phyloP scores from a whole-genome alignment of 2,329 filamentous ascomycete genomes.

The Colletotrichum tropicale region DNA sequence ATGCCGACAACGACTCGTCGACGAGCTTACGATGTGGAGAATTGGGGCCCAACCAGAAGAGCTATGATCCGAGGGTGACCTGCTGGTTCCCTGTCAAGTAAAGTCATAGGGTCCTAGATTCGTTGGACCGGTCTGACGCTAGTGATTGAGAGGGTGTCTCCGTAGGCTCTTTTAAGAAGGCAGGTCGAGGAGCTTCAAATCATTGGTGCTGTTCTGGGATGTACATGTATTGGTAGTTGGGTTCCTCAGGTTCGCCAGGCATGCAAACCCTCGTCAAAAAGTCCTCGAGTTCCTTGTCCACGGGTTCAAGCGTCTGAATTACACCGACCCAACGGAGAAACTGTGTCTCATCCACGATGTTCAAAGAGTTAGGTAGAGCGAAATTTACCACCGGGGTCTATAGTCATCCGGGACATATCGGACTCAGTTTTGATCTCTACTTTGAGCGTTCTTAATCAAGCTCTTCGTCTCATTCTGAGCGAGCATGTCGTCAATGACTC shows the following conservation, averaged over 20 bases:
- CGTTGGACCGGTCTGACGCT: not conserved
- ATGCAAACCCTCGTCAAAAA: not conserved
- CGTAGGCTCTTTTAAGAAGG: too few species aligned
- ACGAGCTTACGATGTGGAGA: not conserved
- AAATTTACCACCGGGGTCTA: rapidly evolving
- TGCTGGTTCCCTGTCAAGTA: not conserved
- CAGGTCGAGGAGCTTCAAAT: not conserved
- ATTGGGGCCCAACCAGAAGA: not conserved
- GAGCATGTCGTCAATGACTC: too few species aligned
- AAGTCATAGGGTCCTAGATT: not conserved
- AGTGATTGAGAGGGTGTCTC: not conserved
- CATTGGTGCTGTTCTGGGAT: not conserved
- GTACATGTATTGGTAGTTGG: not conserved
- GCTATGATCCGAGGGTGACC: not conserved
- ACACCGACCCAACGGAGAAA: not conserved
- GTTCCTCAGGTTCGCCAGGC: not conserved
- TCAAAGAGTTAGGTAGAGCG: not conserved
- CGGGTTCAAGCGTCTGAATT: not conserved
- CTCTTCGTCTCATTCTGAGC: too few species aligned
- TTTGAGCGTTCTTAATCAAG: too few species aligned
- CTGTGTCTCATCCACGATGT: not conserved
- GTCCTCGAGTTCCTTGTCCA: not conserved
- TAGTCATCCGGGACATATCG: not conserved
- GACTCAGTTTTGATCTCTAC: too few species aligned
- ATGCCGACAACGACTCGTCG: not conserved